A percentile compares a stretch with the other conserved stretches of the same genome.
Conservation (phyloP, 2,329 filamentous ascomycete genomes). For the Plectosphaerella sp. region DNA sequence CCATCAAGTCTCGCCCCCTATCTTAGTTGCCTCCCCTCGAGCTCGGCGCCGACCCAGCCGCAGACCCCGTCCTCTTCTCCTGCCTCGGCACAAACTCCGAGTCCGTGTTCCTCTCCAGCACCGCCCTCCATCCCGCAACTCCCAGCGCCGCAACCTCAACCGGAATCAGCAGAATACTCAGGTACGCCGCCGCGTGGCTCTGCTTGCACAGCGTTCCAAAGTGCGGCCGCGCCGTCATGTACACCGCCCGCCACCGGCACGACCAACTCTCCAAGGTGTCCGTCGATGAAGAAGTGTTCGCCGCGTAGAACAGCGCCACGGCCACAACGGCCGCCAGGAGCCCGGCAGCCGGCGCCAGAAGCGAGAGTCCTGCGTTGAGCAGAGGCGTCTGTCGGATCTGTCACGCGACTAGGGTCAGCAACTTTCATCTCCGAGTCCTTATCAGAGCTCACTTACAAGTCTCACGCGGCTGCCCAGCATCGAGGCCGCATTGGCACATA, state of each 20-base stretch:
- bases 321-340: conserved; percentile 42
- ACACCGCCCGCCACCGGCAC: conserved; percentile 53
- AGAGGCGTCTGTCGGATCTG: conserved; percentile 5
- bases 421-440: no score
- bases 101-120: conserved; percentile 35
- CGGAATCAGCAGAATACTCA: conserved; percentile 53
- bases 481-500: conserved; percentile 41
- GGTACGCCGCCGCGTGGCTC: conserved; percentile 47
- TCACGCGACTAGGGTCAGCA: conserved; percentile 1
- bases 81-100: not conserved
- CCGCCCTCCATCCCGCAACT: conserved; percentile 38
- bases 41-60: not conserved
- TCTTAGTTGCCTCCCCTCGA: not conserved
- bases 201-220: conserved; percentile 54
- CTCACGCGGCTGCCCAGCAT: conserved; percentile 44
- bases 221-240: conserved; percentile 47
- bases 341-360: conserved; percentile 22
- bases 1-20: not conserved
- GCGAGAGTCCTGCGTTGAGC: conserved; percentile 11
- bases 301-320: conserved; percentile 53
- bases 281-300: conserved; percentile 45
- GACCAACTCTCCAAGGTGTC: conserved; percentile 60
- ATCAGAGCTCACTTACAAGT: conserved; percentile 36
- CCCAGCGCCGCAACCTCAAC: conserved; percentile 46
- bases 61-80: not conserved